Conservation (phyloP, 2,329 filamentous ascomycete genomes). For the Exophiala phaeomuriformis region DNA sequence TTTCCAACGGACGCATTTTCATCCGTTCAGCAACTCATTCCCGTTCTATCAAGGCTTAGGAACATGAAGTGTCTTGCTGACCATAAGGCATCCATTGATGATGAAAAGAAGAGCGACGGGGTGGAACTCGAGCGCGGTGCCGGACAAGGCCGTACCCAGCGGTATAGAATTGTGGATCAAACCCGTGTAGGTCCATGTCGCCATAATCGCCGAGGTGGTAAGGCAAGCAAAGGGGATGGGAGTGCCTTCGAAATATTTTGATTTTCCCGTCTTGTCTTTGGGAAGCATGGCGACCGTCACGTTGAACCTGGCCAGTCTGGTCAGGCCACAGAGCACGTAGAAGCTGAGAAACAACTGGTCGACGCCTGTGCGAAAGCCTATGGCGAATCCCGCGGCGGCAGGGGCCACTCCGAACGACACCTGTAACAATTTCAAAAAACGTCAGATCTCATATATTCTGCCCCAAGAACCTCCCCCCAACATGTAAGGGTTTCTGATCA, state of each 20-base stretch:
- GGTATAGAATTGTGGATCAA: conserved; percentile 77
- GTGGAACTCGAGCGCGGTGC: conserved; percentile 71
- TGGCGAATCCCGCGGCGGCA: conserved; percentile 75
- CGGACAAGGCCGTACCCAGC: conserved; percentile 60
- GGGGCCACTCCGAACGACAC: conserved; percentile 93
- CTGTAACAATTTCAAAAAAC: conserved; percentile 40
- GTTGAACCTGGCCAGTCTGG: conserved; percentile 92
- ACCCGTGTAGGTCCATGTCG: conserved; percentile 74
- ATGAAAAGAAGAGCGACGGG: conserved; percentile 74
- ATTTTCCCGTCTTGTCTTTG: conserved; percentile 87
- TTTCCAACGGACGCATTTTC: background rate
- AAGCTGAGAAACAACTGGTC: conserved; percentile 76
- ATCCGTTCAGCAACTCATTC: background rate
- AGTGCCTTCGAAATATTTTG: conserved; percentile 91
- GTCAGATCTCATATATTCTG: background rate
- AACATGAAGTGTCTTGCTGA: conserved; percentile 88
- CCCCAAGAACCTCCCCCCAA: no score
- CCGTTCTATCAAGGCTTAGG: conserved; percentile 59
- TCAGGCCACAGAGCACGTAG: conserved; percentile 83
- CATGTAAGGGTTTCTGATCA: background rate
- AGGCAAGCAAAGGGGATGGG: conserved; percentile 82
- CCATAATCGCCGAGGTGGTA: conserved; percentile 73
- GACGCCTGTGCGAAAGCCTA: conserved; percentile 74
- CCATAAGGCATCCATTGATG: conserved; percentile 87
- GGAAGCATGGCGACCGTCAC: conserved; percentile 84